Evolutionary conservation across 106 monocot genomes (phyloP).

Genomic region (Allium cepa): DNA sequence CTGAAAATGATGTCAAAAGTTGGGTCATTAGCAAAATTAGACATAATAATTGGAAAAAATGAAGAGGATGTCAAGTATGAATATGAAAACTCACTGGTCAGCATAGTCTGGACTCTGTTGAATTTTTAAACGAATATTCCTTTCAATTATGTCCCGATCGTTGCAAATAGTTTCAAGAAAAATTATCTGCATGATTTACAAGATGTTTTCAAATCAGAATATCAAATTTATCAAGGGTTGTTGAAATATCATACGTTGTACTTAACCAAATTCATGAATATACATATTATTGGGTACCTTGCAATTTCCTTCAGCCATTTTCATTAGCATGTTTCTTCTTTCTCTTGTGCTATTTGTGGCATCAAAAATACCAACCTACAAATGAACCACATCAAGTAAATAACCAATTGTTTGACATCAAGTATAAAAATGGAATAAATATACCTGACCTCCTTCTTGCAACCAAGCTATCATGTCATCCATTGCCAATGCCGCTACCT

Average conservation of each 20-base stretch:
- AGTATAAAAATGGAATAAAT: not conserved
- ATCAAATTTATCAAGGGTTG: too few species aligned
- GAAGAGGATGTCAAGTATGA: slow-evolving; percentile 6
- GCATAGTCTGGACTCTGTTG: slow-evolving; percentile 99
- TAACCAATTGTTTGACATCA: not conserved
- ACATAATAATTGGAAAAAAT: too few species aligned
- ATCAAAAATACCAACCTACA: slow-evolving; percentile 98
- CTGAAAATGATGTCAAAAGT: slow-evolving; percentile 31
- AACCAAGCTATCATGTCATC: slow-evolving; percentile 97
- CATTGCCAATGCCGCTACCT: slow-evolving; percentile 98
- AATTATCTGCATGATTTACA: slow-evolving; percentile 54
- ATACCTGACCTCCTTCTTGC: slow-evolving; percentile 99
- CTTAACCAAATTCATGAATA: not conserved
- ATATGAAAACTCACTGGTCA: slow-evolving; percentile 52
- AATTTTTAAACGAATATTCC: slow-evolving; percentile 98
- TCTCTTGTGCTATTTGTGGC: slow-evolving; percentile 87
- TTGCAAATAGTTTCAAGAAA: slow-evolving; percentile 99
- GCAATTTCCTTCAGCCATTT: slow-evolving; percentile 97
- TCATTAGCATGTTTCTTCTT: slow-evolving; percentile 96
- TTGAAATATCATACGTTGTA: too few species aligned
- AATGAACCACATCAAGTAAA: slow-evolving; percentile 20
- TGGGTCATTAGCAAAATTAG: not conserved
- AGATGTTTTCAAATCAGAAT: not conserved
- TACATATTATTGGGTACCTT: slow-evolving; percentile 41
- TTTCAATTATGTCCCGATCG: slow-evolving; percentile 85